Evolutionary conservation across 805 yeast genomes (phyloP).

Genomic region (Kazachstania psychrophila): DNA sequence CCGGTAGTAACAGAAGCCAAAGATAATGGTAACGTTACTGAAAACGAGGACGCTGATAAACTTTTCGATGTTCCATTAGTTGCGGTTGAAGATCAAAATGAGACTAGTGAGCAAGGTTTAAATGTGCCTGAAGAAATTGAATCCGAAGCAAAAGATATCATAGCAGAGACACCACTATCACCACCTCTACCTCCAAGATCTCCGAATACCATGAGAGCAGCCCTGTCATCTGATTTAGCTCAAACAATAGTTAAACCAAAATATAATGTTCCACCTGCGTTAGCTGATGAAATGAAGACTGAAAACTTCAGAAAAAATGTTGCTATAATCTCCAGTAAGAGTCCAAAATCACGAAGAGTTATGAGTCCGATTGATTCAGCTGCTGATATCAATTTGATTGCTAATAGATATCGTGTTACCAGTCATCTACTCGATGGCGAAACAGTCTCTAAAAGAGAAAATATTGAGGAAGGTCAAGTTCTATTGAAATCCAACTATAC

Average conservation of each 20-base stretch:
- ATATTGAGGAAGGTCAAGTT: conserved; percentile 39
- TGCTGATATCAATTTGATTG: conserved; percentile 49
- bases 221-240: too few relatives aligned
- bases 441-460: conserved; percentile 44
- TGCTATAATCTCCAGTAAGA: conserved; percentile 10
- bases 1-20: neutral
- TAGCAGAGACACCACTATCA: neutral
- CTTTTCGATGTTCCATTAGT: too few relatives aligned
- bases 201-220: neutral
- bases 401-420: conserved; percentile 50
- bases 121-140: too few relatives aligned
- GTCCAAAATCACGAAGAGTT: conserved; percentile 4
- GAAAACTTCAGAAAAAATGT: conserved; percentile 19
- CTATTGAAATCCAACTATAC: conserved; percentile 32
- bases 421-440: conserved; percentile 41
- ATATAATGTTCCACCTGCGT: conserved; percentile 26
- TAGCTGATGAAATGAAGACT: conserved; percentile 24
- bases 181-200: conserved; percentile 3
- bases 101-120: too few relatives aligned
- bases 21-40: too few relatives aligned
- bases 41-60: too few relatives aligned
- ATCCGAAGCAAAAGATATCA: too few relatives aligned
- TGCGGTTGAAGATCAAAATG: too few relatives aligned
- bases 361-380: conserved; percentile 17
- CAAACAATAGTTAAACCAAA: conserved; percentile 2